Evolutionary conservation across 371 early-diverging fungal species (phyloP).

Genomic region (Actinomortierella ambigua): DNA sequence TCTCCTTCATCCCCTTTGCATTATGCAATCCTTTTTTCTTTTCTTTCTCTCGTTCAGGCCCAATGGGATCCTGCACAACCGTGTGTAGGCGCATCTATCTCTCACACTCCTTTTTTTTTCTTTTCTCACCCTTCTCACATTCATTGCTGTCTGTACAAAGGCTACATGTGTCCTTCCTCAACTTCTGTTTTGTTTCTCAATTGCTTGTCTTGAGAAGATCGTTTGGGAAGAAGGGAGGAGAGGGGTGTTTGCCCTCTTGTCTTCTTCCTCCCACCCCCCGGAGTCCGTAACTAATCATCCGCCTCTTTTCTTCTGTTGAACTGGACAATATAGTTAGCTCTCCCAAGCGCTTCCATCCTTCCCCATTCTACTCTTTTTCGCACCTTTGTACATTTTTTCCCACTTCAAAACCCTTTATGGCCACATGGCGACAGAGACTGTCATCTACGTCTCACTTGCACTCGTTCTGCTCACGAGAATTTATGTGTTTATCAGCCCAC

Average conservation of each 20-base stretch:
- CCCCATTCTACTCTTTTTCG: too few relatives aligned
- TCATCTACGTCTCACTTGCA: slow-evolving; percentile 41
- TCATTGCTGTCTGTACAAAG: neutral
- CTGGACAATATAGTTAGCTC: too few relatives aligned
- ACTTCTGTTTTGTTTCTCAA: neutral
- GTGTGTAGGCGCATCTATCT: neutral
- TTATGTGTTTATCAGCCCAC: slow-evolving; percentile 44
- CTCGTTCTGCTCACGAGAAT: slow-evolving; percentile 40
- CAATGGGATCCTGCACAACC: neutral
- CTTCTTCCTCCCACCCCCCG: neutral
- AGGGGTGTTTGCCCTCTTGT: neutral
- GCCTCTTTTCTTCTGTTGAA: too few relatives aligned
- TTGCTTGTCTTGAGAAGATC: neutral
- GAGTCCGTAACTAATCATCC: too few relatives aligned
- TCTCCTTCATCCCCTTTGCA: neutral
- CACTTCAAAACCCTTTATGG: neutral
- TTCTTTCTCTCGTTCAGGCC: slow-evolving; percentile 1
- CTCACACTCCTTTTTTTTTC: slow-evolving; percentile 1
- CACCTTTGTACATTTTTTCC: neutral
- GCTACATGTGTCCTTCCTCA: too few relatives aligned
- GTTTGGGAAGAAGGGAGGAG: neutral
- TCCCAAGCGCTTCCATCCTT: too few relatives aligned
- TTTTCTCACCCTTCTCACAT: neutral
- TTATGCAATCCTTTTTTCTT: neutral
- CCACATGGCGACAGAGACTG: slow-evolving; percentile 40